A percentile compares a stretch with the other conserved stretches of the same genome.
Conservation (phyloP, 2,329 filamentous ascomycete genomes). For the Talaromyces sp. region DNA sequence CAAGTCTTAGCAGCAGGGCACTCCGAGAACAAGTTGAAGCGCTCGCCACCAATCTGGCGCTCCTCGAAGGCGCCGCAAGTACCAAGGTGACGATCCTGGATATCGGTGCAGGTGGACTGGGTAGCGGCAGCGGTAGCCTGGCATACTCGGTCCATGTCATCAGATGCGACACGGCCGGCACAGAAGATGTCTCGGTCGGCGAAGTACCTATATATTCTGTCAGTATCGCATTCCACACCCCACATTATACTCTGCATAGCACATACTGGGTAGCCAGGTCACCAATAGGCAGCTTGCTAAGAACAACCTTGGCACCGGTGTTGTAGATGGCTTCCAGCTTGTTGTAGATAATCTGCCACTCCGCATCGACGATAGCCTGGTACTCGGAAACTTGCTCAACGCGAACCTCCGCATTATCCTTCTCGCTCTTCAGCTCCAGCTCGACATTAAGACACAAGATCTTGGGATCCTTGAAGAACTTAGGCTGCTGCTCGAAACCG, state of each 20-base stretch:
- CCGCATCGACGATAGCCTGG: constrained; percentile 97
- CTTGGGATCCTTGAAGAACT: constrained; percentile 90
- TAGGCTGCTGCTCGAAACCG: constrained; percentile 98
- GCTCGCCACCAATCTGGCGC: constrained; percentile 93
- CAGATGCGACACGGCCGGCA: constrained; percentile 84
- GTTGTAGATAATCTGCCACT: constrained; percentile 99
- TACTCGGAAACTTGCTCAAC: constrained; percentile 99
- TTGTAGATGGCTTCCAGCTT: constrained; percentile 95
- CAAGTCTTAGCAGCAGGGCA: constrained; percentile 96
- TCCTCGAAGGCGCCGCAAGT: constrained; percentile 91
- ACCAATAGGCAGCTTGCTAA: constrained; percentile 95
- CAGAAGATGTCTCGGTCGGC: constrained; percentile 98
- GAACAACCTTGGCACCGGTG: constrained; percentile 94
- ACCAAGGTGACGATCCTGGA: constrained; percentile 83
- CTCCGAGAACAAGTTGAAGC: constrained; percentile 98
- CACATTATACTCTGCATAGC: neutral
- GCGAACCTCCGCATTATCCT: constrained; percentile 97
- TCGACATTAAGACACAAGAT: constrained; percentile 98
- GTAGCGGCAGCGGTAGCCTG: constrained; percentile 90
- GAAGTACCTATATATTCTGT: constrained; percentile 63
- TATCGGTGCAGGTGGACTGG: constrained; percentile 96
- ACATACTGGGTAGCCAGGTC: constrained; percentile 86
- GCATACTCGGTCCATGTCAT: constrained; percentile 95
- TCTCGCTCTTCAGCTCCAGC: constrained; percentile 96
- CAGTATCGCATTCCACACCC: neutral